phyloP scores from a whole-genome alignment of 2,329 filamentous ascomycete species.

The Orbilia ellipsospora region DNA sequence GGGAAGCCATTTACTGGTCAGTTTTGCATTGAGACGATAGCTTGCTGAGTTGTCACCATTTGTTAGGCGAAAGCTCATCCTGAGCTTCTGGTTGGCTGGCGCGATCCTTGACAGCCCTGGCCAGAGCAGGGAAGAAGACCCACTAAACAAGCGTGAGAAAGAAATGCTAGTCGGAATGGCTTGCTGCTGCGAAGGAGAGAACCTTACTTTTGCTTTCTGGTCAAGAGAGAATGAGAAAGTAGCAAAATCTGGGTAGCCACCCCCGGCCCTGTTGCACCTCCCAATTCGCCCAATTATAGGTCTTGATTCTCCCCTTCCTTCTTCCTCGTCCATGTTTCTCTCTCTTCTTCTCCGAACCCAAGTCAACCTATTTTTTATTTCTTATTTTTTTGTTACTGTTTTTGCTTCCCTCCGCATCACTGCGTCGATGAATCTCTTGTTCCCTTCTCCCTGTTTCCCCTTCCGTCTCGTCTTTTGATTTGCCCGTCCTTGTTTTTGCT shows the following conservation, averaged over 20 bases:
- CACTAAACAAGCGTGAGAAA: slow-evolving; percentile 9
- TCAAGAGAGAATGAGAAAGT: too few relatives aligned
- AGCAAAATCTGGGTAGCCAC: slow-evolving; percentile 31
- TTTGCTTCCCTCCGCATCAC: slow-evolving; percentile 48
- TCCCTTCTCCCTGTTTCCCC: slow-evolving; percentile 46
- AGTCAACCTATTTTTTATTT: slow-evolving; percentile 9
- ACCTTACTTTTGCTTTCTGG: too few relatives aligned
- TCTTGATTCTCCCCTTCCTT: slow-evolving; percentile 40
- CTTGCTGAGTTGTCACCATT: slow-evolving; percentile 56
- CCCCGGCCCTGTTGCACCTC: slow-evolving; percentile 53
- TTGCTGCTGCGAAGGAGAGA: slow-evolving; percentile 16
- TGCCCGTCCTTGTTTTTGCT: slow-evolving; percentile 44
- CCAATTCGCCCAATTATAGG: slow-evolving; percentile 53
- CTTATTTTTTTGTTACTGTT: not conserved
- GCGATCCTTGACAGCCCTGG: slow-evolving; percentile 51
- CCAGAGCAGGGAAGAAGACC: slow-evolving; percentile 38
- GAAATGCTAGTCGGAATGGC: slow-evolving; percentile 39
- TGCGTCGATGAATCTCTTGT: slow-evolving; percentile 51
- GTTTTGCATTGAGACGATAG: slow-evolving; percentile 56
- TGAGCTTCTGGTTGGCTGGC: slow-evolving; percentile 45
- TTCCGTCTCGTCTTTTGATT: slow-evolving; percentile 56
- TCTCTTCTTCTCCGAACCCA: slow-evolving; percentile 20
- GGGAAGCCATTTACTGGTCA: slow-evolving; percentile 47
- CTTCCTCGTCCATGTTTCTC: slow-evolving; percentile 38
- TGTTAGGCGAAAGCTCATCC: slow-evolving; percentile 51